Base-by-base conservation (phyloP, 2,329 filamentous ascomycete genomes). In the Aaosphaeria pasadenensis region DNA sequence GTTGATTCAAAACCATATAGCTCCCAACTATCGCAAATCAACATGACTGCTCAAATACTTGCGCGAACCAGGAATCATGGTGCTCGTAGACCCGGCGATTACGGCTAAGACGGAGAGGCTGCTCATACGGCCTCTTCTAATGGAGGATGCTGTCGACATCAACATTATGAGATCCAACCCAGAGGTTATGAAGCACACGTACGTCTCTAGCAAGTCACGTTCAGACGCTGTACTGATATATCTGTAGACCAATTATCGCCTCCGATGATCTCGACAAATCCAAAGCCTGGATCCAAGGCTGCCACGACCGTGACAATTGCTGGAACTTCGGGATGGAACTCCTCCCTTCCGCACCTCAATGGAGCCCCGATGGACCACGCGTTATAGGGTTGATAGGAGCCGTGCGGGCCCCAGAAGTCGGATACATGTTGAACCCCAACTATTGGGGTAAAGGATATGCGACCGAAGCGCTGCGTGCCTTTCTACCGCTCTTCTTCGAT, bases 131-230 rank as follows among this genome's bases (percentile, higher is more conserved):
- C 77, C 79, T 2, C 66, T 81, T 36, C 57, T 59, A 1, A 63
- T 74, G 13, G 69, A 74, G 3, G 83, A 88, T 62, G 69, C 80
- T 2, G 65, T 71, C 1, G 76, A 71, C 5, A 51, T 84, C 11
- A 71, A 81, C 52, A 66, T 67, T 24, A 70, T 88, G 45, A 80
- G 84, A 28, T 73, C 71, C 11, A 74, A 84, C 60, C 74, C 77
- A 4, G 81, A 84, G 54, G 80, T 85, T 42, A 88, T 88, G 85
- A 64, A 66, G 46, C 84, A 78, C 74, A 84, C 83, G 45, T 53
- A 76, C 74, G 48, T 54, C 28, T n/a, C 7, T 33, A 32, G n/a
- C 3, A 35, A 28, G 13, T 44, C 35, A 41, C 3, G 30, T 29
- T 44, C 38, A 41, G 41, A 42, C 32, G 6, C 38, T 13, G 11